Evolutionary conservation across 2,329 filamentous ascomycete species (phyloP).

Genomic region (Penicillium occitanis): DNA sequence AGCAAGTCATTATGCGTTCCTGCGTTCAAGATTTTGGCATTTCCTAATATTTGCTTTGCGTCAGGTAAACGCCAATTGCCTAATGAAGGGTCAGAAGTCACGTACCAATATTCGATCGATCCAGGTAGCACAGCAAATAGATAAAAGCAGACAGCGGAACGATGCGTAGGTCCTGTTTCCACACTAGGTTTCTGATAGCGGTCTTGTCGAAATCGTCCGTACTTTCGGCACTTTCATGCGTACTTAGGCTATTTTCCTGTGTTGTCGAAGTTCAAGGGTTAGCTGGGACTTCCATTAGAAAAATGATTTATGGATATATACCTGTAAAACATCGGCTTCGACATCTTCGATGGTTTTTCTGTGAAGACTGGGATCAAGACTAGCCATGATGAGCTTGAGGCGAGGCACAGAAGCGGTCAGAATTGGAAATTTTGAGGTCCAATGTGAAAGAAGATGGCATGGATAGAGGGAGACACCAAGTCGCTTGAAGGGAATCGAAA

Average conservation of each 20-base stretch:
- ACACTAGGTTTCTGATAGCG: constrained; percentile 30
- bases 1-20: constrained; percentile 62
- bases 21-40: constrained; percentile 65
- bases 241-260: not conserved
- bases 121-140: constrained; percentile 67
- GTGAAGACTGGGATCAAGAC: not conserved
- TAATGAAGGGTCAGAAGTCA: not conserved
- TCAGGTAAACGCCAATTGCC: not conserved
- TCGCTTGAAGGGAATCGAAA: not conserved
- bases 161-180: constrained; percentile 64
- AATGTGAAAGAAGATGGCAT: not conserved
- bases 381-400: not conserved
- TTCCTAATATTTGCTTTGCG: constrained; percentile 36
- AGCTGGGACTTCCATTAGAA: not conserved
- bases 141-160: constrained; percentile 63
- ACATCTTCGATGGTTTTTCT: constrained; percentile 3
- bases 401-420: not conserved
- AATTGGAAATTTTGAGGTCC: not conserved
- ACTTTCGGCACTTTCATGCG: not conserved
- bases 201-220: not conserved
- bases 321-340: constrained; percentile 3
- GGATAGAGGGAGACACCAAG: not conserved
- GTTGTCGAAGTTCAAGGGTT: not conserved
- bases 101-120: constrained; percentile 65
- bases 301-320: not conserved